Evolutionary conservation across 2,329 filamentous ascomycete genomes (phyloP), one percentile per base, ranked within the genome.

Genomic region (Pseudogymnoascus sp.): DNA sequence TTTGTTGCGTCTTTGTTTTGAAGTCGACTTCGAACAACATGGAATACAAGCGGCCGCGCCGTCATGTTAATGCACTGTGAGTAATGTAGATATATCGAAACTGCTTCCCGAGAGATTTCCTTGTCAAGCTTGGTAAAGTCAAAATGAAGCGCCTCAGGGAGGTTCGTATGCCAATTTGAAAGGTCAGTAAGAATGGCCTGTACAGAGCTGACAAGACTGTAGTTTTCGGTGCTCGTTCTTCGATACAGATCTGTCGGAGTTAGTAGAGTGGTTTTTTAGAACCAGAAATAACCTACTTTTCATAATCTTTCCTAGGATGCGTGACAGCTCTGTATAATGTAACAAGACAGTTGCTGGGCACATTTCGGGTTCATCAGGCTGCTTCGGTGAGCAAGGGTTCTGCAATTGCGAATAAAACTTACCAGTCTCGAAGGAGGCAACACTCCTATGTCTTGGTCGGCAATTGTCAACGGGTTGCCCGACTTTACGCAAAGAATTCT

Each of bases 41-140:
- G 77, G 63, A 82, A 82, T 0, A 84, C 73, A 25, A 83, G 70
- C 0, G 81, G 81, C 4, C 81, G 73, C 0, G 77, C 79, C 0
- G 80, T 81, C 80, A 84, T 83, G 65, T 82, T 82, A 67, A 83
- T 77, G 67, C 81, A 83, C 45, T 82, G 80, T 64, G 82, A 82
- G 65, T 82, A 83, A 65, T 84, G 81, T 21, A 82, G 70, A 60
- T 80, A 78, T 3, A 78, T 79, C 1, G 79, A 81, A 4, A 82
- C 78, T 8, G 75, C 77, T 69, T 82, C 80, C 10, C 80, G 78
- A 40, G 75, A 77, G 48, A 79, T 75, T 35, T 70, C 69, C 4
- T 66, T 65, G 61, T 75, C 74, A 5, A 80, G 73, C 2, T 72
- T 74, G 1, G 72, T 73, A 13, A 80, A 79, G 65, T 82, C 77